Base-by-base conservation (phyloP, 768 basidiomycete genomes). In the Termitomyces sp. region DNA sequence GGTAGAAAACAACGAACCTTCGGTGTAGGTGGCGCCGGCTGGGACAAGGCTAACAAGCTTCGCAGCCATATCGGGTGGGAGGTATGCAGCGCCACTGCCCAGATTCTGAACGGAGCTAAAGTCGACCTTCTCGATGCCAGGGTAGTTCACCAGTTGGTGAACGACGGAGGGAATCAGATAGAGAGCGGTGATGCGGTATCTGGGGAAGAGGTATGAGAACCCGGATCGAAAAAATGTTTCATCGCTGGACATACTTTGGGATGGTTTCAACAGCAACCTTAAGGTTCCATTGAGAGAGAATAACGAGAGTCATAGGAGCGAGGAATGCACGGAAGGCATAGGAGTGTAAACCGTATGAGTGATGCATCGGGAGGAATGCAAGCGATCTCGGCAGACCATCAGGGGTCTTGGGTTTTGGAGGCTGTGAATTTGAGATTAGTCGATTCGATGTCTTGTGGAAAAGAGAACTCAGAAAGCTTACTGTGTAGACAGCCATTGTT, bases 331-430 rank as follows among this genome's bases (percentile, higher is more conserved):
- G 81, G 68, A 91, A 80, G 11, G 75, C 71, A 61, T 80, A 78
- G 1, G 73, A 56, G 58, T 88, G 81, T n/a, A 90, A 74, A 1
- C 83, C 91, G 65, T 84, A 90, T 0, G 79, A 74, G 63, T 92
- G 91, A 64, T 90, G 84, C 42, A 91, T 75, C 0, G 91, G 91
- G 1, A 92, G 72, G 61, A 86, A 84, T 0, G 78, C 85, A 49
- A 92, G 78, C 0, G 65, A 64, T 6, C 85, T 71, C 3, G 85
- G 82, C 4, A 79, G 69, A 33, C 78, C 79, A 57, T 78, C 78
- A 3, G 81, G 81, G 4, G 75, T 79, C 4, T 69, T 66, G 32
- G 75, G 77, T 7, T 66, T 67, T 35, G 75, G 75, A 13, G 77
- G 75, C 82, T 84, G 58, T 42, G 8, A 60, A 28, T 49, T 59